Percentiles rank a stretch among this genome's conserved stretches.
phyloP scores from a whole-genome alignment of 176 grass and related monocot genomes.

The Cocos nucifera region DNA sequence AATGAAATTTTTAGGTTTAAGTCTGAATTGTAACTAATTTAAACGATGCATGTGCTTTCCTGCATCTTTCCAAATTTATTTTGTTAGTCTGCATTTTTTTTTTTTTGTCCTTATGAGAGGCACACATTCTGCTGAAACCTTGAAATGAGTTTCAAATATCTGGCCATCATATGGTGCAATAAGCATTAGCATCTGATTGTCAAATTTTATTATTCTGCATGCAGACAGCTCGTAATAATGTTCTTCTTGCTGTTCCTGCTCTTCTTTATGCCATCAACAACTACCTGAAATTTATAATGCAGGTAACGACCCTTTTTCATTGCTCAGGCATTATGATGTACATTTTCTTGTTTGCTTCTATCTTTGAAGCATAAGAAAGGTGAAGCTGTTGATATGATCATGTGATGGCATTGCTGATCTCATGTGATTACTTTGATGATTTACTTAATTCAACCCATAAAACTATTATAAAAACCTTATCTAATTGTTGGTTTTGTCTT shows the following conservation, averaged over 20 bases:
- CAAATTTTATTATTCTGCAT: slow-evolving; percentile 13
- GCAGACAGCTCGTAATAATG: slow-evolving; percentile 88
- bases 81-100: no score
- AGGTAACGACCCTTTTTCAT: slow-evolving; percentile 35
- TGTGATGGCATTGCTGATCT: background rate
- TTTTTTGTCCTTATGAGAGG: no score
- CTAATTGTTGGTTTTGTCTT: slow-evolving; percentile 29
- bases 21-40: no score
- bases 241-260: slow-evolving; percentile 88
- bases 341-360: no score
- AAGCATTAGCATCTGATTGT: no score
- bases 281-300: slow-evolving; percentile 98
- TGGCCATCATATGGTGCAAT: no score
- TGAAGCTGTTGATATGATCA: background rate
- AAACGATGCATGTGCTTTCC: no score
- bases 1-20: no score
- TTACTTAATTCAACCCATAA: background rate
- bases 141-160: no score
- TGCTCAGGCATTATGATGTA: no score
- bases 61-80: no score
- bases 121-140: no score
- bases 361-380: background rate
- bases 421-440: background rate
- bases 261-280: slow-evolving; percentile 98
- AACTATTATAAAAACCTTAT: slow-evolving; percentile 5